phyloP scores from a whole-genome alignment of 371 early-diverging fungal genomes.

The Mucor saturninus region DNA sequence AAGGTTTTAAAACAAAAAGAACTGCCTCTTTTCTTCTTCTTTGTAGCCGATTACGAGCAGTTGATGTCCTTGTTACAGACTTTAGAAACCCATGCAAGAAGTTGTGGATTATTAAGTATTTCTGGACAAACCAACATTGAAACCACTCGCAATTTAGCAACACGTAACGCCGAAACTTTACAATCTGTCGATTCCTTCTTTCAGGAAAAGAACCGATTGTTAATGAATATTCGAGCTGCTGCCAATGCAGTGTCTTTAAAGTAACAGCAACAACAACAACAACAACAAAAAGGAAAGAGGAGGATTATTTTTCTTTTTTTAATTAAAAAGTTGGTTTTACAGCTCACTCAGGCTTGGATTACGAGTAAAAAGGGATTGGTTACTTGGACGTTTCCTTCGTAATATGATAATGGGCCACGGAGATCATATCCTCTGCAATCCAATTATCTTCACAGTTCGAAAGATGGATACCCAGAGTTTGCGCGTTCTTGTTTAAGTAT shows the following conservation, averaged over 20 bases:
- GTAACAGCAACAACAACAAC: not conserved
- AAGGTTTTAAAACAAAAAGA: too few relatives aligned
- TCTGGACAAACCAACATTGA: conserved; percentile 38
- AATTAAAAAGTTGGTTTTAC: too few relatives aligned
- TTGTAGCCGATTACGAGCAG: conserved; percentile 46
- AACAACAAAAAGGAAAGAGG: too few relatives aligned
- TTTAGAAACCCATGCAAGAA: conserved; percentile 44
- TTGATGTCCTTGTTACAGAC: conserved; percentile 32
- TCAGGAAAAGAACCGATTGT: conserved; percentile 44
- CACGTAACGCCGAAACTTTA: conserved; percentile 47
- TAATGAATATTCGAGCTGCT: conserved; percentile 49
- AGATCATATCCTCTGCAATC: too few relatives aligned
- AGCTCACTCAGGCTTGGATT: too few relatives aligned
- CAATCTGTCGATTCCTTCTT: conserved; percentile 47
- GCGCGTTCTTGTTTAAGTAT: too few relatives aligned
- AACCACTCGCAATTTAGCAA: conserved; percentile 39
- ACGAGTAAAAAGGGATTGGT: too few relatives aligned
- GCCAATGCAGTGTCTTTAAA: conserved; percentile 30
- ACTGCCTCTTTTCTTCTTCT: not conserved
- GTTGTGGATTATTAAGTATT: conserved; percentile 48
- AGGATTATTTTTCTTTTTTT: too few relatives aligned
- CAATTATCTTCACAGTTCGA: too few relatives aligned
- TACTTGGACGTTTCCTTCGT: too few relatives aligned
- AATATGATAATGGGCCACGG: too few relatives aligned
- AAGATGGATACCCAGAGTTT: too few relatives aligned